Evolutionary conservation across 2,329 filamentous ascomycete genomes (phyloP).

Genomic region (Fusarium sp.): DNA sequence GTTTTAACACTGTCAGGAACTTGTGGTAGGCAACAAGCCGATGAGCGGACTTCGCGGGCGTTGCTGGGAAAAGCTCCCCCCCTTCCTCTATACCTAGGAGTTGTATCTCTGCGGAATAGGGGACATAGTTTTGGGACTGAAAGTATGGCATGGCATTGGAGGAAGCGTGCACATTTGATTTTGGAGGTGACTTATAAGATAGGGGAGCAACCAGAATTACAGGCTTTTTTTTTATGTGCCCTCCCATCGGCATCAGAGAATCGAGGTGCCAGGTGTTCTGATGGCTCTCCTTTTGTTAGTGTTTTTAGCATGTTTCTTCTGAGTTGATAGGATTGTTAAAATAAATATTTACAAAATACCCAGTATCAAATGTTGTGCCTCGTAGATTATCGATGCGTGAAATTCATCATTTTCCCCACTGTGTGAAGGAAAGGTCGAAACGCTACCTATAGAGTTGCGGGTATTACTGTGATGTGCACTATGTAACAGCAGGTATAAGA

Average conservation of each 20-base stretch:
- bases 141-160: constrained; percentile 46
- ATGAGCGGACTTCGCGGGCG: constrained; percentile 35
- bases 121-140: constrained; percentile 34
- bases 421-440: too few species aligned
- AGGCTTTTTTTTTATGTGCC: constrained; percentile 43
- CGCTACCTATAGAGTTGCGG: too few species aligned
- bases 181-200: constrained; percentile 47
- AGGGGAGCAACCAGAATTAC: constrained; percentile 34
- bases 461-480: too few species aligned
- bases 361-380: not conserved
- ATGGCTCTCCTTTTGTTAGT: constrained; percentile 43
- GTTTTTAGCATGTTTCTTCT: constrained; percentile 49
- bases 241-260: constrained; percentile 36
- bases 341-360: constrained; percentile 45
- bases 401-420: not conserved
- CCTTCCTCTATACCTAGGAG: constrained; percentile 30
- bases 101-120: constrained; percentile 37
- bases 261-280: constrained; percentile 42
- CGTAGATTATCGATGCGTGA: not conserved
- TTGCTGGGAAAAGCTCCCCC: constrained; percentile 44
- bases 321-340: constrained; percentile 46
- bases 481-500: too few species aligned
- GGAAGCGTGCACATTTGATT: constrained; percentile 43
- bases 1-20: constrained; percentile 43
- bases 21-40: constrained; percentile 39